phyloP scores from a whole-genome alignment of 257 asterid species.

The Salvia rosmarinus region DNA sequence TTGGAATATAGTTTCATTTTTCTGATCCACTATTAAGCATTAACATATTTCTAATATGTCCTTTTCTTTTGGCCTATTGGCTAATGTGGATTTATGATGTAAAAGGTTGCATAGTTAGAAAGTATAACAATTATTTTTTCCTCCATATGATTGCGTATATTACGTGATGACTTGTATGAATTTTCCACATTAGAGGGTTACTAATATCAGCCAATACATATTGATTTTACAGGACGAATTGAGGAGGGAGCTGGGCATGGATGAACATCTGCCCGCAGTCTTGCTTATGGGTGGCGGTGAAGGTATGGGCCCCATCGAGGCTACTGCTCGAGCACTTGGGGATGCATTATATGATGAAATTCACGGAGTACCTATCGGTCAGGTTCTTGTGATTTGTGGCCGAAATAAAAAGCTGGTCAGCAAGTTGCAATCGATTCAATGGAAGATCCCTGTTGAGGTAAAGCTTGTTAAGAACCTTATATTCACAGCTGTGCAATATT shows the following conservation, averaged over 20 bases:
- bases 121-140: not conserved
- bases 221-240: constrained; percentile 57
- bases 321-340: constrained; percentile 92
- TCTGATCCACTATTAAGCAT: not conserved
- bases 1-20: not conserved
- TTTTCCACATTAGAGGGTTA: not conserved
- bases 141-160: not conserved
- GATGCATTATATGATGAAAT: constrained; percentile 76
- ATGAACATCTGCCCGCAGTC: constrained; percentile 85
- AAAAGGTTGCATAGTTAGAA: not conserved
- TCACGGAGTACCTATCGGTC: constrained; percentile 79
- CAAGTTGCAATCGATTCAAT: constrained; percentile 69
- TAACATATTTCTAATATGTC: not conserved
- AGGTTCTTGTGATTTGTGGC: constrained; percentile 88
- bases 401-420: constrained; percentile 81
- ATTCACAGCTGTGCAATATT: not conserved
- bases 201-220: constrained; percentile 15
- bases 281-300: constrained; percentile 99
- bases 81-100: not conserved
- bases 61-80: not conserved
- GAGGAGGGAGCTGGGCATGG: constrained; percentile 87
- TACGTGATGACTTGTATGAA: not conserved
- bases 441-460: constrained; percentile 84
- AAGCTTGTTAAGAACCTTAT: not conserved
- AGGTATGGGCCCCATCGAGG: constrained; percentile 99